These are phyloP conservation scores for Nadsonia fulvescens DNA, from an alignment of 805 yeast genomes.

Conservation along the genomic window DNA sequence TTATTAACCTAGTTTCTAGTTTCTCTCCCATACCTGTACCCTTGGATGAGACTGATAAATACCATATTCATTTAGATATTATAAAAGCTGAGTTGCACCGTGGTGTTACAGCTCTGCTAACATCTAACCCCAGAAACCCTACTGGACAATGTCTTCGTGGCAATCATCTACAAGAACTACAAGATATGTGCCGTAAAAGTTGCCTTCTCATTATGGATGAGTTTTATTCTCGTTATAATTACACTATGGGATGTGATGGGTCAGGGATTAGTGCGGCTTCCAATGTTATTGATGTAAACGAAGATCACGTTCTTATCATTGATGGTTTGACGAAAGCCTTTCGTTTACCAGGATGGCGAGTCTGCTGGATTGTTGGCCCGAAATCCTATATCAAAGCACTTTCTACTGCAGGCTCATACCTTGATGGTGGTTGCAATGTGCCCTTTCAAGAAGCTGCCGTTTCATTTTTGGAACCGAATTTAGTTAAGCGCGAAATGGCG, in stretches of 20 bases:
- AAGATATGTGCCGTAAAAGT: conserved; percentile 30
- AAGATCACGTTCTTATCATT: conserved; percentile 39
- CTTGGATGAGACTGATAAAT: conserved; percentile 36
- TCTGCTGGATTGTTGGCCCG: conserved; percentile 47
- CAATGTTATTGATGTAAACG: conserved; percentile 34
- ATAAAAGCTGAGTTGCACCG: conserved; percentile 33
- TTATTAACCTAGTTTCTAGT: conserved; percentile 6
- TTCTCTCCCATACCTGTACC: conserved; percentile 49
- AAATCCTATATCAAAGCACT: conserved; percentile 38
- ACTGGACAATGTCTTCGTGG: conserved; percentile 37
- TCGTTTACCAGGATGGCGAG: conserved; percentile 48
- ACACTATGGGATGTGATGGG: conserved; percentile 34
- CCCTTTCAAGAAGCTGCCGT: conserved; percentile 46
- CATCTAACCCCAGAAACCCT: conserved; percentile 47
- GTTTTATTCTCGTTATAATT: conserved; percentile 40
- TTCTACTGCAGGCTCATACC: conserved; percentile 38
- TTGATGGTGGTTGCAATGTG: conserved; percentile 44
- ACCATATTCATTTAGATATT: conserved; percentile 34
- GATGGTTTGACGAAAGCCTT: conserved; percentile 46
- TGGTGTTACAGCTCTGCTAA: conserved; percentile 34
- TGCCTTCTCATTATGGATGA: conserved; percentile 48
- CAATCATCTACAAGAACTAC: conserved; percentile 29
- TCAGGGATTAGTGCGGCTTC: conserved; percentile 32
- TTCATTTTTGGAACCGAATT: conserved; percentile 32
- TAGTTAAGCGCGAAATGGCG: conserved; percentile 33